Percentiles rank a stretch among this genome's conserved stretches.
Evolutionary conservation across 2,329 filamentous ascomycete genomes (phyloP).

Genomic region (Lecanicillium sp.): DNA sequence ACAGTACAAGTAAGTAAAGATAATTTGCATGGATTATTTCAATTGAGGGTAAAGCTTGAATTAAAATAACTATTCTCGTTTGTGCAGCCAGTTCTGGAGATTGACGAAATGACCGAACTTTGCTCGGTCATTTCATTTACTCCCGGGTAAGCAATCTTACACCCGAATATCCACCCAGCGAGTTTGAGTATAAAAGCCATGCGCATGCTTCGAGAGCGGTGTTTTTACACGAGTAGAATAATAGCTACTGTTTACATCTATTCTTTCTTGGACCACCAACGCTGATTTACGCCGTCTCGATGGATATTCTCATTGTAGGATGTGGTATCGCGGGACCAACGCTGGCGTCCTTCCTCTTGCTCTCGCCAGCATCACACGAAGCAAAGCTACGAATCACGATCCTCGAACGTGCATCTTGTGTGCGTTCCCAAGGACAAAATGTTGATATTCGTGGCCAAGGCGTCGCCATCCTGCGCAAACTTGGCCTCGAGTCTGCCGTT

Average conservation of each 20-base stretch:
- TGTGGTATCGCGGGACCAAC: slow-evolving; percentile 37
- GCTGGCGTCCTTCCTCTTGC: slow-evolving; percentile 31
- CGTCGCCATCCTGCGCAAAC: slow-evolving; percentile 26
- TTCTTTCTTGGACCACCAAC: background rate
- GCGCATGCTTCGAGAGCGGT: too few relatives aligned
- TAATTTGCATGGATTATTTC: too few relatives aligned
- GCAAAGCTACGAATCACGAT: slow-evolving; percentile 25
- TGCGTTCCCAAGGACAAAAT: slow-evolving; percentile 34
- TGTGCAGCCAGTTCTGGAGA: too few relatives aligned
- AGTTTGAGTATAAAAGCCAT: too few relatives aligned
- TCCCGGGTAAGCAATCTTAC: too few relatives aligned
- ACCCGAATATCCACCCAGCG: too few relatives aligned
- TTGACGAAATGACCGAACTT: too few relatives aligned
- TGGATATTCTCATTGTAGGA: slow-evolving; percentile 37
- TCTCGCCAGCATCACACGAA: slow-evolving; percentile 16
- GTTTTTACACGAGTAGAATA: too few relatives aligned
- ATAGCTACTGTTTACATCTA: background rate
- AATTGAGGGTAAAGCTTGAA: too few relatives aligned
- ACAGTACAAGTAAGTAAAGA: too few relatives aligned
- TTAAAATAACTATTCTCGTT: too few relatives aligned
- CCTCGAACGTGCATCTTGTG: slow-evolving; percentile 29
- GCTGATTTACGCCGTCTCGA: background rate
- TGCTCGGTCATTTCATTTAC: too few relatives aligned
- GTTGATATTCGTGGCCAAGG: slow-evolving; percentile 38
- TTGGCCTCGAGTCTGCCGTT: slow-evolving; percentile 30